phyloP scores from a whole-genome alignment of 1,139 yeast genomes.

The Candida mesenterica region DNA sequence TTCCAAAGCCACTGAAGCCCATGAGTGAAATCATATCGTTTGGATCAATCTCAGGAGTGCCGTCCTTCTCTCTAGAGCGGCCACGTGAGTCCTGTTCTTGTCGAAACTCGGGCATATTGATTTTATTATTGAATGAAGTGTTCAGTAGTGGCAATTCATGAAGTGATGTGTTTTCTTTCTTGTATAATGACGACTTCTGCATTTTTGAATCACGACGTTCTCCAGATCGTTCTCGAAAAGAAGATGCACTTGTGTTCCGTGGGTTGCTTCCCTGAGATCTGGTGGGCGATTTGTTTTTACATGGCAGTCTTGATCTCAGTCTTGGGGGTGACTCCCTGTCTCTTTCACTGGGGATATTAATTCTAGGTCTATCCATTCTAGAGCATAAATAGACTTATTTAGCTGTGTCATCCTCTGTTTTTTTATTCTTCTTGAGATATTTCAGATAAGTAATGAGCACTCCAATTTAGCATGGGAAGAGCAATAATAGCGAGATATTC shows the following conservation, averaged over 20 bases:
- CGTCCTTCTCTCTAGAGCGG: slow-evolving; percentile 22
- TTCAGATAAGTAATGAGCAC: too few species aligned
- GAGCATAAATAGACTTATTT: too few species aligned
- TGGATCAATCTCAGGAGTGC: slow-evolving; percentile 12
- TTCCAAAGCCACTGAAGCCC: slow-evolving; percentile 64
- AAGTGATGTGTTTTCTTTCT: slow-evolving; percentile 15
- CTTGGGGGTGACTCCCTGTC: slow-evolving; percentile 11
- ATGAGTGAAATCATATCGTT: slow-evolving; percentile 43
- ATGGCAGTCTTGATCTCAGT: slow-evolving; percentile 26
- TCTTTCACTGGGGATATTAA: slow-evolving; percentile 1
- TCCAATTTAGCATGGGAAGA: too few species aligned
- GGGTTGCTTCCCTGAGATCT: too few species aligned
- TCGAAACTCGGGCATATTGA: slow-evolving; percentile 14
- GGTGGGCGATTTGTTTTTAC: slow-evolving; percentile 8
- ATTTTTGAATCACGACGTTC: slow-evolving; percentile 17
- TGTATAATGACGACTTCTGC: slow-evolving; percentile 18
- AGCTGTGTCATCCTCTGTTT: too few species aligned
- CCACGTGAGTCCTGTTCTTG: slow-evolving; percentile 25
- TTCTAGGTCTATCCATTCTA: slow-evolving; percentile 5
- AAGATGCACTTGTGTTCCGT: slow-evolving; percentile 6
- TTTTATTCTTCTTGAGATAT: too few species aligned
- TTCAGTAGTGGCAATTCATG: slow-evolving; percentile 20
- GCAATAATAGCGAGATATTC: too few species aligned
- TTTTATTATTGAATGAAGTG: slow-evolving; percentile 15
- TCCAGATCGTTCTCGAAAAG: slow-evolving; percentile 16